phyloP scores from a whole-genome alignment of 2,329 filamentous ascomycete species.

The Aspergillus sclerotialis region DNA sequence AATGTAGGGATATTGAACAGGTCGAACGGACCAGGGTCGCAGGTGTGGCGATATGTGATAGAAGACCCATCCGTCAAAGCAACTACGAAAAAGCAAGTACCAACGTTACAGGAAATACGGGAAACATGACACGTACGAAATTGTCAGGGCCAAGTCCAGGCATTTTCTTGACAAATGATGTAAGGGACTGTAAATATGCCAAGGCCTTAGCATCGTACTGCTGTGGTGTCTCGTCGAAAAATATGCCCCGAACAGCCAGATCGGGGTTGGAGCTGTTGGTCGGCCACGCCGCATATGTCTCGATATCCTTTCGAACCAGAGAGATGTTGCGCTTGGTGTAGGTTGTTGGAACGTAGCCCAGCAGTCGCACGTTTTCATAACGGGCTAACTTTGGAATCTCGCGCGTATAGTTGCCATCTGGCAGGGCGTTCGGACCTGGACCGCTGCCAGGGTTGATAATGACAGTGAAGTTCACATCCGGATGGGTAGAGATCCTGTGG shows the following conservation, averaged over 20 bases:
- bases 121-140: slow-evolving; percentile 29
- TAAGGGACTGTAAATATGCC: slow-evolving; percentile 28
- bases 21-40: slow-evolving; percentile 2
- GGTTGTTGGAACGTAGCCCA: slow-evolving; percentile 46
- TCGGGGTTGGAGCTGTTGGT: slow-evolving; percentile 25
- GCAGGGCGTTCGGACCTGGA: slow-evolving; percentile 37
- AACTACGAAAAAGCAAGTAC: too few relatives aligned
- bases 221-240: slow-evolving; percentile 44
- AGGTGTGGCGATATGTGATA: too few relatives aligned
- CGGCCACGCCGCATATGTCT: slow-evolving; percentile 40
- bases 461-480: slow-evolving; percentile 43
- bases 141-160: slow-evolving; percentile 28
- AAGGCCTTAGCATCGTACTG: slow-evolving; percentile 24
- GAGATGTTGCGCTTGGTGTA: slow-evolving; percentile 38
- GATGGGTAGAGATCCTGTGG: slow-evolving; percentile 31
- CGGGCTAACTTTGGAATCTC: slow-evolving; percentile 35
- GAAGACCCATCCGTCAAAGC: too few relatives aligned
- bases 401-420: slow-evolving; percentile 38
- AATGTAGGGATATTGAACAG: slow-evolving; percentile 1
- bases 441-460: slow-evolving; percentile 44
- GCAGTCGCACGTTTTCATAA: slow-evolving; percentile 42
- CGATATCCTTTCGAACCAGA: slow-evolving; percentile 37
- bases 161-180: slow-evolving; percentile 22
- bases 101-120: slow-evolving; percentile 1
- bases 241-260: slow-evolving; percentile 41